Conservation (phyloP, 495 filamentous ascomycete species). For the Penicillium flavigenum region DNA sequence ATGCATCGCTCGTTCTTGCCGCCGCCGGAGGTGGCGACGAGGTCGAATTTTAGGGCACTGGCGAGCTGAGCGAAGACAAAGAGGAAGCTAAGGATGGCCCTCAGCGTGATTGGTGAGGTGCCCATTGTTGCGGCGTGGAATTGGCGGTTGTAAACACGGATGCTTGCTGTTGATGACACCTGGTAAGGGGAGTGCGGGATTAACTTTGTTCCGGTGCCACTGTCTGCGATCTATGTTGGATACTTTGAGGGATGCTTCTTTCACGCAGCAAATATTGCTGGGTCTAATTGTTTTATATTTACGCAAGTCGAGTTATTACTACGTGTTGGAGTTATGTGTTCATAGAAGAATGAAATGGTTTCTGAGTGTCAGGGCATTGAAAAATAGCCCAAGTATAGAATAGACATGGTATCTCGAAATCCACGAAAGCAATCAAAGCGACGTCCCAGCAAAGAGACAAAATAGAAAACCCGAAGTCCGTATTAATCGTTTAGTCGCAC, state of each 20-base stretch:
- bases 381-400: slow-evolving; percentile 25
- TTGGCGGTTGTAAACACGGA: slow-evolving; percentile 30
- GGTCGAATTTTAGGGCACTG: slow-evolving; percentile 89
- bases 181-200: slow-evolving; percentile 32
- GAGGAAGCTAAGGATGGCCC: slow-evolving; percentile 38
- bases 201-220: slow-evolving; percentile 24
- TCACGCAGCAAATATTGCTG: background rate
- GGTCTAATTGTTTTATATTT: background rate
- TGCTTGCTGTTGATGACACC: slow-evolving; percentile 34
- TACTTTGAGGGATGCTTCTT: background rate
- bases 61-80: slow-evolving; percentile 56
- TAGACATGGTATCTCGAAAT: slow-evolving; percentile 34
- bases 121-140: slow-evolving; percentile 34
- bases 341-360: slow-evolving; percentile 9
- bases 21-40: slow-evolving; percentile 64
- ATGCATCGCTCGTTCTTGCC: slow-evolving; percentile 81
- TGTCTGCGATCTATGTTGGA: slow-evolving; percentile 8
- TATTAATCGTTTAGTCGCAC: slow-evolving; percentile 25
- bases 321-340: background rate
- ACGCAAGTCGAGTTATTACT: background rate
- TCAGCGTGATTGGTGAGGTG: slow-evolving; percentile 35
- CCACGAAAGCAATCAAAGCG: slow-evolving; percentile 20
- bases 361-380: slow-evolving; percentile 17
- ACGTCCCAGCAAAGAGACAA: slow-evolving; percentile 15
- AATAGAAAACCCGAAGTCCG: slow-evolving; percentile 11